Percentiles rank a stretch among this genome's conserved stretches.
These are phyloP conservation scores for Colletotrichum australisinense DNA, from an alignment of 2,329 filamentous ascomycete genomes.

Conservation along the genomic window DNA sequence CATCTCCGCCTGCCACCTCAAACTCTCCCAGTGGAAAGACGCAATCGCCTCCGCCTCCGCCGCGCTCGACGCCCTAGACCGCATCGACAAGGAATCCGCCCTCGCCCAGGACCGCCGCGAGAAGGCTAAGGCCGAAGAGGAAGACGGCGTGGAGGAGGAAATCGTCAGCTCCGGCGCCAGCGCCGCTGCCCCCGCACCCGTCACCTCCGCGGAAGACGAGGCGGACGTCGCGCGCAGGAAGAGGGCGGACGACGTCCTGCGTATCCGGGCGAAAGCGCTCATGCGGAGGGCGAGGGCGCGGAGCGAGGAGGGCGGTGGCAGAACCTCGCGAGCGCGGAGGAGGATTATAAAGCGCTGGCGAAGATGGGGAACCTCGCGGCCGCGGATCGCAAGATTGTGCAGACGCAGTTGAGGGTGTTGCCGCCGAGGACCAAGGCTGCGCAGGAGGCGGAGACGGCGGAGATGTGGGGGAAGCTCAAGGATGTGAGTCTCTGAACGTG, in stretches of 20 bases:
- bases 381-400: slow-evolving; percentile 76
- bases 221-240: slow-evolving; percentile 46
- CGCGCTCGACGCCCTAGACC: slow-evolving; percentile 79
- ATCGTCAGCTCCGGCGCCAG: slow-evolving; percentile 70
- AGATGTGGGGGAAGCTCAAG: slow-evolving; percentile 98
- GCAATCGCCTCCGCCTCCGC: slow-evolving; percentile 79
- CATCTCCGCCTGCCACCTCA: slow-evolving; percentile 88
- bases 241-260: slow-evolving; percentile 72
- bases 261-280: slow-evolving; percentile 85
- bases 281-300: slow-evolving; percentile 82
- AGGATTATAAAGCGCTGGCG: slow-evolving; percentile 81
- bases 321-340: slow-evolving; percentile 78
- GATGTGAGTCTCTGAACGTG: slow-evolving; percentile 61
- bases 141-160: slow-evolving; percentile 59
- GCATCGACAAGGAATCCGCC: slow-evolving; percentile 56
- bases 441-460: slow-evolving; percentile 87
- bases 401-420: slow-evolving; percentile 72
- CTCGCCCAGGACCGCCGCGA: slow-evolving; percentile 38
- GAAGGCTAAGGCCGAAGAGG: slow-evolving; percentile 62
- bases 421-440: slow-evolving; percentile 79
- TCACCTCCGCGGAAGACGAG: slow-evolving; percentile 36
- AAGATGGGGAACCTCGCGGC: slow-evolving; percentile 69
- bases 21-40: slow-evolving; percentile 86
- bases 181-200: slow-evolving; percentile 55
- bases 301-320: slow-evolving; percentile 80